Conservation (phyloP, 2,329 filamentous ascomycete species). For the Exophiala dermatitidis region DNA sequence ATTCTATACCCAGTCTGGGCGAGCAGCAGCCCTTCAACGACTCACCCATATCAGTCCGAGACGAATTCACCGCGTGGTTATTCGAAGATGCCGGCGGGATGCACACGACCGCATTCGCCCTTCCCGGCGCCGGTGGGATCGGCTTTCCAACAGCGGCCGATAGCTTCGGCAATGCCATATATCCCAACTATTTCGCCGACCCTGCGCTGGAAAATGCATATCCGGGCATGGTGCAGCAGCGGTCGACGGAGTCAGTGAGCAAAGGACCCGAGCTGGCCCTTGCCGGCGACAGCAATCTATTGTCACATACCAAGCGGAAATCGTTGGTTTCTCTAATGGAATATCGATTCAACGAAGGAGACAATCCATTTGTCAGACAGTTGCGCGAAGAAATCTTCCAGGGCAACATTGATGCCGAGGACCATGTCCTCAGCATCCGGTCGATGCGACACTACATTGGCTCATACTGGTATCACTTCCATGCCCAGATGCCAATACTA, state of each 20-base stretch:
- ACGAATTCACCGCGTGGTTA: conserved; percentile 78
- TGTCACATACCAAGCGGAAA: conserved; percentile 80
- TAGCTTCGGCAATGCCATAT: conserved; percentile 33
- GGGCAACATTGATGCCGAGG: conserved; percentile 60
- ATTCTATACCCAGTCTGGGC: conserved; percentile 38
- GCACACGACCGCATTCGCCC: conserved; percentile 44
- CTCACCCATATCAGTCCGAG: conserved; percentile 66
- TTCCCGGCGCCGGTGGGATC: conserved; percentile 35
- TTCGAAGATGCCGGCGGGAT: conserved; percentile 61
- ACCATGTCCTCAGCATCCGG: conserved; percentile 65
- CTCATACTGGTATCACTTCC: conserved; percentile 92
- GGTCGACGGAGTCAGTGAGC: conserved; percentile 80
- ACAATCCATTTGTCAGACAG: conserved; percentile 63
- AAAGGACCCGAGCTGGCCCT: conserved; percentile 74
- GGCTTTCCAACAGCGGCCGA: conserved; percentile 43
- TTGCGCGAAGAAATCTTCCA: conserved; percentile 69
- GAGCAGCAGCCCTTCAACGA: conserved; percentile 20
- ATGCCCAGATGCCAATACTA: conserved; percentile 85
- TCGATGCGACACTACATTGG: conserved; percentile 95
- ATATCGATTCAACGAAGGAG: conserved; percentile 73
- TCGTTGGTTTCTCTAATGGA: conserved; percentile 75
- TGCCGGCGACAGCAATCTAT: conserved; percentile 65
- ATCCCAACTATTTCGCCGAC: conserved; percentile 32
- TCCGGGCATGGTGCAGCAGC: conserved; percentile 47
- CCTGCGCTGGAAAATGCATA: conserved; percentile 58